Conservation (phyloP, 2,329 filamentous ascomycete species). For the Saccharata proteae region DNA sequence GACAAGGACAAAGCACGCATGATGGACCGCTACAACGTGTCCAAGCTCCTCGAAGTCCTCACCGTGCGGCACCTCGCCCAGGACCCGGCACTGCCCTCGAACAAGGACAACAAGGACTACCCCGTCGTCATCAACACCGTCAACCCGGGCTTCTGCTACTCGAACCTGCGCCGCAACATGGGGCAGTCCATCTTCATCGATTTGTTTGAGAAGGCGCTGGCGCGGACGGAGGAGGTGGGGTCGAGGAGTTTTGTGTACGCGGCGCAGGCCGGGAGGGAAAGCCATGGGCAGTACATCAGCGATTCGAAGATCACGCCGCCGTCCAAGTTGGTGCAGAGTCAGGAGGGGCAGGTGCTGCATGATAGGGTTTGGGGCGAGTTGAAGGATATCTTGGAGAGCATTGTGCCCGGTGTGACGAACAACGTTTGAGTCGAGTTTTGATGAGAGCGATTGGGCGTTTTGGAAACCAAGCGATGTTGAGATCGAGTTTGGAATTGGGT, state of each 20-base stretch:
- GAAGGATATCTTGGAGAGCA: conserved; percentile 24
- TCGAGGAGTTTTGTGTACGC: conserved; percentile 29
- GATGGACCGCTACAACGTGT: conserved; percentile 13
- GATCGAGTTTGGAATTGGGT: no score
- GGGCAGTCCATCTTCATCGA: background rate
- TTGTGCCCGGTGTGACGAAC: conserved; percentile 19
- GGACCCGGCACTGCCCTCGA: background rate
- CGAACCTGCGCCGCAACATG: conserved; percentile 9
- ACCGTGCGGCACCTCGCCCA: conserved; percentile 12
- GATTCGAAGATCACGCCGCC: conserved; percentile 20
- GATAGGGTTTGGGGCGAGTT: conserved; percentile 29
- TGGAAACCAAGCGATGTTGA: no score
- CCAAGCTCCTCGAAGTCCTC: conserved; percentile 18
- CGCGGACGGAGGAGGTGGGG: conserved; percentile 28
- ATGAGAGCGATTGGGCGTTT: no score
- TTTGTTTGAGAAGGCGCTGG: conserved; percentile 16
- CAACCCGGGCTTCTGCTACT: conserved; percentile 12
- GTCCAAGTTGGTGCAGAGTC: conserved; percentile 22
- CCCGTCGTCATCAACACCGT: conserved; percentile 10
- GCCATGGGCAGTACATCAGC: conserved; percentile 30
- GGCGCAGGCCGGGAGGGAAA: conserved; percentile 19
- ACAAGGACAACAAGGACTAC: background rate
- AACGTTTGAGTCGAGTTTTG: no score
- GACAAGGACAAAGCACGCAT: conserved; percentile 10
- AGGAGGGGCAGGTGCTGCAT: conserved; percentile 25